Evolutionary conservation across 768 basidiomycete species (phyloP).

Genomic region (Trametes coccinea): DNA sequence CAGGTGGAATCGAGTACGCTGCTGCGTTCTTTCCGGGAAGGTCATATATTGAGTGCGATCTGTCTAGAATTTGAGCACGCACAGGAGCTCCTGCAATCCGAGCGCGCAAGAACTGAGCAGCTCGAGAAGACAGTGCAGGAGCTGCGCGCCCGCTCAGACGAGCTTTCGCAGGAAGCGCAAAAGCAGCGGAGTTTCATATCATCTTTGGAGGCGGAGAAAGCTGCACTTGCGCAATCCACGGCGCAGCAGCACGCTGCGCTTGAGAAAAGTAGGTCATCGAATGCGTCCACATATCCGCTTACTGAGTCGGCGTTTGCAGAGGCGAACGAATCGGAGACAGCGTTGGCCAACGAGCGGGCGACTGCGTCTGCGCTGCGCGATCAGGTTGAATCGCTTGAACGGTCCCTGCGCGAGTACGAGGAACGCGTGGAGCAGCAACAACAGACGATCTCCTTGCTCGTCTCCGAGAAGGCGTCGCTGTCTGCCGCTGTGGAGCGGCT

Average conservation of each 20-base stretch:
- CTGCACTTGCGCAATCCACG: not conserved
- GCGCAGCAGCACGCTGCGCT: not conserved
- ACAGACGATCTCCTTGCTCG: conserved; percentile 42
- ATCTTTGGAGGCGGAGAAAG: conserved; percentile 12
- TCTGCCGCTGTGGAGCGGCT: conserved; percentile 33
- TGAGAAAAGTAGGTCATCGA: conserved; percentile 1
- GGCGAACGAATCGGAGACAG: conserved; percentile 4
- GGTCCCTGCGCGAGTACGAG: conserved; percentile 21
- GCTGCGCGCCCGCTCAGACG: conserved; percentile 12
- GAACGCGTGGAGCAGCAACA: conserved; percentile 33
- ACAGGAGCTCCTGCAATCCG: conserved; percentile 28
- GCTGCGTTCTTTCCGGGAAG: not conserved
- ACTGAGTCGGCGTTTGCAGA: not conserved
- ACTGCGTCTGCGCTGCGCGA: conserved; percentile 14
- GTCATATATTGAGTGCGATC: not conserved
- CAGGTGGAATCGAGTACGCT: conserved; percentile 62
- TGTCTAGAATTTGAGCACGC: conserved; percentile 21
- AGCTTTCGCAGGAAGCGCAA: conserved; percentile 12
- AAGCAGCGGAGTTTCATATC: conserved; percentile 15
- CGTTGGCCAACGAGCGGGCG: conserved; percentile 11
- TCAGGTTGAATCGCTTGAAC: conserved; percentile 25
- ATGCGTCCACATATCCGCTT: not conserved
- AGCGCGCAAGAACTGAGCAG: conserved; percentile 41
- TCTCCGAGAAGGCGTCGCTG: conserved; percentile 39
- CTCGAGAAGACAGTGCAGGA: conserved; percentile 35